Base-by-base conservation (phyloP, 2,329 filamentous ascomycete genomes). In the Xylaria sp. region DNA sequence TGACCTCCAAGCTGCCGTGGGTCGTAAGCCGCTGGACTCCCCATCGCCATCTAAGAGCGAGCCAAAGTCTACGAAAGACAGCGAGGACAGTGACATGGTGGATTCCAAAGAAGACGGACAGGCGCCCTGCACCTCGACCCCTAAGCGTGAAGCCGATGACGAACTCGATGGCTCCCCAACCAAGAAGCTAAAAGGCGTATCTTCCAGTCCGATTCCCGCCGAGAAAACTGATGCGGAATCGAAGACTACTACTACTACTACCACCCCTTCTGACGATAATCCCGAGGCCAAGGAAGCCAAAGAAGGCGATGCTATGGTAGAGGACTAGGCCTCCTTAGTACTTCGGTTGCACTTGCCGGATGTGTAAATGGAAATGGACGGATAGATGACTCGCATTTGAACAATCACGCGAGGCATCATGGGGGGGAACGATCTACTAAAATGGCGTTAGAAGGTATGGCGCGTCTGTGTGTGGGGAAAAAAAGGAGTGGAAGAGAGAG, bases 1-100 rank as follows among this genome's bases (percentile, higher is more conserved):
- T 61, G 81, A 87, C 66, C 73, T 87, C 19, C 83, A 84, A 68
- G 83, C 83, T 18, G 84, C 84, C 3, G 82, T 86, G 3, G 84
- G 84, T 0, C 75, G 84, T 23, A 83, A 78, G 61, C 70, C 73
- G 13, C 46, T 60, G 4, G 62, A 63, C 4, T n/a, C 39, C 2
- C 68, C 72, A 34, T 16, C 56, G 34, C 51, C 58, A 51, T 63
- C 18, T 60, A 66, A 54, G 63, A 65, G 35, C 66, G 68, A 52
- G 65, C 61, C 52, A 19, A 46, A 30, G 3, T 10, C 11, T 11
- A 30, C 23, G 23, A 50, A 63, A 35, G 49, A 52, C 18, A 46
- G 42, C 39, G 69, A 71, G 10, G 71, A 64, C 6, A 69, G 66
- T 11, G 71, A 71, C 8, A 69, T 71, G 58, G 72, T 73, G 62